Conservation (phyloP, 192 early-diverging fungal genomes). For the Helicostylum pulchrum region DNA sequence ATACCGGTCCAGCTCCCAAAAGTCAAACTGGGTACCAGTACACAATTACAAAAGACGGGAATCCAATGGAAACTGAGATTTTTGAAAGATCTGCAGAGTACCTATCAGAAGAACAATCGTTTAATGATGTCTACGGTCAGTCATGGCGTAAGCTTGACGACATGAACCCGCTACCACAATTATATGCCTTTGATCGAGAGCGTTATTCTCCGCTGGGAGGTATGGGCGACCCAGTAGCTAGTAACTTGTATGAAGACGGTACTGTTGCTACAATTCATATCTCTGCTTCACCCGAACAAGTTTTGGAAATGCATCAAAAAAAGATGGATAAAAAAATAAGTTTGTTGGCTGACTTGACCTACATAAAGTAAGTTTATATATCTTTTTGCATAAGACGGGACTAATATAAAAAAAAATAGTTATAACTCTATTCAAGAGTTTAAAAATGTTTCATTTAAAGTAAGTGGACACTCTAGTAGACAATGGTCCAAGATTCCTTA, state of each 20-base stretch:
- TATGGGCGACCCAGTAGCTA: too few species aligned
- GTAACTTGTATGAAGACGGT: constrained; percentile 37
- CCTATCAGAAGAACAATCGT: neutral
- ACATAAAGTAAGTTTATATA: constrained; percentile 11
- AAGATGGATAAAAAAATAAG: constrained; percentile 3
- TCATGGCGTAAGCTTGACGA: constrained; percentile 20
- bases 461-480: constrained; percentile 35
- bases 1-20: constrained; percentile 6
- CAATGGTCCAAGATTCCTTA: constrained; percentile 41
- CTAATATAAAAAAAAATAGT: neutral
- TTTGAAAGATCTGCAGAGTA: constrained; percentile 24
- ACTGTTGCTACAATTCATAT: constrained; percentile 36
- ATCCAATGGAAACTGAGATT: constrained; percentile 13
- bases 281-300: constrained; percentile 21
- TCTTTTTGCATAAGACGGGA: too few species aligned
- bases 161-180: neutral
- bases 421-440: constrained; percentile 21
- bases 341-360: constrained; percentile 12
- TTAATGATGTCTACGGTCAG: constrained; percentile 25
- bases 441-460: constrained; percentile 30
- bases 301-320: constrained; percentile 24
- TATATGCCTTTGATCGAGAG: too few species aligned
- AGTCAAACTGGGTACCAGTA: constrained; percentile 14
- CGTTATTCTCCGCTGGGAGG: too few species aligned
- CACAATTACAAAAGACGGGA: neutral